These are phyloP conservation scores for Exophiala oligosperma DNA, from an alignment of 2,329 filamentous ascomycete species.

Conservation along the genomic window DNA sequence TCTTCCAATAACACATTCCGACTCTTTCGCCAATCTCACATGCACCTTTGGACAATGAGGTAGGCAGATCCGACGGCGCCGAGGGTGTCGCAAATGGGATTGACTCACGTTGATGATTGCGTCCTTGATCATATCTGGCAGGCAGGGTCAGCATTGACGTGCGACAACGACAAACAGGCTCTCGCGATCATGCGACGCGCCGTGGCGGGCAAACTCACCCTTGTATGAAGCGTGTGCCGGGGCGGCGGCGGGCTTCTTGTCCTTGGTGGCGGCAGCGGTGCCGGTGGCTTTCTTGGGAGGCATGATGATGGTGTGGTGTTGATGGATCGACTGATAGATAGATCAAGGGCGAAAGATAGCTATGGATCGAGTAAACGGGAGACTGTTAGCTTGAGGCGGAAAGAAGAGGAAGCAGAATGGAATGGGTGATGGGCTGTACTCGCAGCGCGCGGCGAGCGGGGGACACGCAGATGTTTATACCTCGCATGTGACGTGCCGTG, in stretches of 20 bases:
- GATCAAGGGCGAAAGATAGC: constrained; percentile 15
- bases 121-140: constrained; percentile 71
- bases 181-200: constrained; percentile 46
- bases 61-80: constrained; percentile 35
- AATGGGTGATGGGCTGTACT: constrained; percentile 36
- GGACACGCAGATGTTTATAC: constrained; percentile 33
- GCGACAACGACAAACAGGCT: constrained; percentile 49
- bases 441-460: constrained; percentile 38
- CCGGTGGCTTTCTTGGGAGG: constrained; percentile 63
- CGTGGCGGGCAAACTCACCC: constrained; percentile 56
- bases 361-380: constrained; percentile 20
- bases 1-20: background rate
- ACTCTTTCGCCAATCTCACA: constrained; percentile 2
- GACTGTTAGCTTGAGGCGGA: constrained; percentile 9
- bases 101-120: constrained; percentile 68
- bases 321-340: constrained; percentile 18
- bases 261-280: constrained; percentile 43
- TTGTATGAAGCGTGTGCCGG: constrained; percentile 65
- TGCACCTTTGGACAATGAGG: background rate
- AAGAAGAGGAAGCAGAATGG: constrained; percentile 10
- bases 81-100: constrained; percentile 49
- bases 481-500: constrained; percentile 24
- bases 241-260: constrained; percentile 58
- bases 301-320: constrained; percentile 48
- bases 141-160: constrained; percentile 52